phyloP scores from a whole-genome alignment of 2,329 filamentous ascomycete species.

The Fusarium sp. region DNA sequence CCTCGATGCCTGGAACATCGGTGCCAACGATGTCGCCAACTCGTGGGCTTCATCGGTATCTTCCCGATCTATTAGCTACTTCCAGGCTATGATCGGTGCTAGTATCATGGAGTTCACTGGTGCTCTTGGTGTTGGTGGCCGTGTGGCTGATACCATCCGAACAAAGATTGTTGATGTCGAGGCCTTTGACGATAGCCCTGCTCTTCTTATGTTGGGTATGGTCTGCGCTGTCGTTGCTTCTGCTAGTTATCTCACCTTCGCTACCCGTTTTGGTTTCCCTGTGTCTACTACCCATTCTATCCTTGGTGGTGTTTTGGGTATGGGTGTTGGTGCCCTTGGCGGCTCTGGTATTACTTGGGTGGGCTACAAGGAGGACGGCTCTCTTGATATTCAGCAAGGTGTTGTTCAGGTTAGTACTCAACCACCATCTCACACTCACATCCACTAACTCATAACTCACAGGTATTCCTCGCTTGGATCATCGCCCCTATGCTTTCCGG shows the following conservation, averaged over 20 bases:
- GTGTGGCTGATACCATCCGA: conserved; percentile 70
- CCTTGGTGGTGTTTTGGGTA: conserved; percentile 68
- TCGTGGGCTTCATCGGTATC: conserved; percentile 80
- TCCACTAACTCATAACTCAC: conserved; percentile 45
- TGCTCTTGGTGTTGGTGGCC: conserved; percentile 68
- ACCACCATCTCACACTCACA: background rate
- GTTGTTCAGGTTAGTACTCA: conserved; percentile 58
- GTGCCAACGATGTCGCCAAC: conserved; percentile 77
- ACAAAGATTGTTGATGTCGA: conserved; percentile 65
- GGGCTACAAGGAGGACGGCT: conserved; percentile 53
- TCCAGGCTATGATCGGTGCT: conserved; percentile 68
- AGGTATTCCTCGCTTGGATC: conserved; percentile 70
- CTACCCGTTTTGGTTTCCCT: conserved; percentile 64
- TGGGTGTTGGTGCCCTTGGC: conserved; percentile 67
- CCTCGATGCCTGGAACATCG: conserved; percentile 74
- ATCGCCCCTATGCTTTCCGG: conserved; percentile 68
- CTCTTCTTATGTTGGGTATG: conserved; percentile 68
- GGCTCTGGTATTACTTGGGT: conserved; percentile 64
- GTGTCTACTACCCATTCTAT: conserved; percentile 72
- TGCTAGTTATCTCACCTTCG: conserved; percentile 66
- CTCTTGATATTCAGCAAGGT: conserved; percentile 56
- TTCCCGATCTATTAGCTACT: conserved; percentile 71
- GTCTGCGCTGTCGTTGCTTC: conserved; percentile 65
- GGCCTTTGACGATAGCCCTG: conserved; percentile 59
- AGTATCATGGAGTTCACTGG: conserved; percentile 72